Conservation (phyloP, 305 asterid genomes). For the Vinca major region DNA sequence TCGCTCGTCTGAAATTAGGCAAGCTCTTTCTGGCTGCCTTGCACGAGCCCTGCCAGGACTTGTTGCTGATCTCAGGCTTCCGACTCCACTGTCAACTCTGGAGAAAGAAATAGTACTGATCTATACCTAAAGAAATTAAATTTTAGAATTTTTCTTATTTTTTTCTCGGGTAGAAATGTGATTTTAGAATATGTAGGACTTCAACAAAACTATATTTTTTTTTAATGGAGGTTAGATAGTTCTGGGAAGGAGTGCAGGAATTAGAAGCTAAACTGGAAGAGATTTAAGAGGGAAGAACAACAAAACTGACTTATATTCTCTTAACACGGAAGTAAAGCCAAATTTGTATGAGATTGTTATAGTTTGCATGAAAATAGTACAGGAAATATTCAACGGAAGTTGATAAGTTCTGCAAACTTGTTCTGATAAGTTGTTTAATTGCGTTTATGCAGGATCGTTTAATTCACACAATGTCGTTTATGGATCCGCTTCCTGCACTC, state of each 20-base stretch:
- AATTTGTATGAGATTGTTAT: not conserved
- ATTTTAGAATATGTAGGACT: not conserved
- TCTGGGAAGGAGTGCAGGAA: not conserved
- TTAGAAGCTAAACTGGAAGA: not conserved
- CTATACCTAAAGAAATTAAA: not conserved
- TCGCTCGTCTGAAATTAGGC: conserved; percentile 70
- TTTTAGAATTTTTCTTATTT: not conserved
- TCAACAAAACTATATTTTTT: not conserved
- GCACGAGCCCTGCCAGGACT: conserved; percentile 79
- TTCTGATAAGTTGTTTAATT: not conserved
- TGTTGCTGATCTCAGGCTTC: conserved; percentile 65
- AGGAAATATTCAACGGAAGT: not conserved
- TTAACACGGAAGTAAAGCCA: not conserved
- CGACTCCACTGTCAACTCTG: conserved; percentile 59
- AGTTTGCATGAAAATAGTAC: not conserved
- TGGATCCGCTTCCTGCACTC: too few species aligned
- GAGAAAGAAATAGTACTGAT: conserved; percentile 67
- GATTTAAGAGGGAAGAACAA: not conserved
- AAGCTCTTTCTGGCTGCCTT: conserved; percentile 67
- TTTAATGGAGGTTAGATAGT: not conserved
- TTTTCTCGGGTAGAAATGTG: not conserved
- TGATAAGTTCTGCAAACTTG: not conserved
- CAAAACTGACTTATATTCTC: not conserved
- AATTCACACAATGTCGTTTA: too few species aligned
- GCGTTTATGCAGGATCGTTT: too few species aligned